Conservation (phyloP, 495 filamentous ascomycete species). For the Penicillium coprophilum region DNA sequence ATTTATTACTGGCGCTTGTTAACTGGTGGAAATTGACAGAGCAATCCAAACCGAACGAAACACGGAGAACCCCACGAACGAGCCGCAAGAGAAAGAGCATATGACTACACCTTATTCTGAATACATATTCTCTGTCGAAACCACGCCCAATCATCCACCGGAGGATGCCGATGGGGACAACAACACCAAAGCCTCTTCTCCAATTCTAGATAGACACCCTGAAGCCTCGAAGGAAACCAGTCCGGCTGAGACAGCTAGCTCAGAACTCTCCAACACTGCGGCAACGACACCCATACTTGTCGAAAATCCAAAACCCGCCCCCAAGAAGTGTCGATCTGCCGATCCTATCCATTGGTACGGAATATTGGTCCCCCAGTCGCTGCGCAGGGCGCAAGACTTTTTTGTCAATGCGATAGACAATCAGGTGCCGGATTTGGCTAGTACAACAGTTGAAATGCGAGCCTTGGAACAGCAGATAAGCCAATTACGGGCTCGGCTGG, state of each 20-base stretch:
- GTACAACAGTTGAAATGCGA: conserved; percentile 66
- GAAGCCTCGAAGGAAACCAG: conserved; percentile 1
- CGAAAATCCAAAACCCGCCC: conserved; percentile 14
- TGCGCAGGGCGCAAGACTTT: conserved; percentile 59
- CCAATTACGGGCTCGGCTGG: conserved; percentile 41
- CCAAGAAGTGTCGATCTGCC: conserved; percentile 33
- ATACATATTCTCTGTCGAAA: conserved; percentile 21
- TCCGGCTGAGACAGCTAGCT: neutral
- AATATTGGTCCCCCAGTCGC: conserved; percentile 58
- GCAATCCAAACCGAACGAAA: conserved; percentile 20
- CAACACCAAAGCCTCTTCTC: conserved; percentile 4
- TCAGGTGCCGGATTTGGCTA: conserved; percentile 39
- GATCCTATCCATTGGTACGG: conserved; percentile 73
- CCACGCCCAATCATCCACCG: neutral
- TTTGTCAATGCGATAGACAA: conserved; percentile 43
- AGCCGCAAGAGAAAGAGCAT: neutral
- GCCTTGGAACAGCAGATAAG: conserved; percentile 67
- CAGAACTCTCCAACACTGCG: neutral
- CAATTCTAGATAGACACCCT: conserved; percentile 2
- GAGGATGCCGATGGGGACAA: conserved; percentile 16
- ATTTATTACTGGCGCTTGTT: conserved; percentile 8
- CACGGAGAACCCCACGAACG: conserved; percentile 1
- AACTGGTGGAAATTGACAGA: conserved; percentile 17
- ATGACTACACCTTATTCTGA: neutral
- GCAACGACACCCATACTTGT: neutral